Base-by-base conservation (phyloP, 257 asterid species). In the Solanum clarkiae region DNA sequence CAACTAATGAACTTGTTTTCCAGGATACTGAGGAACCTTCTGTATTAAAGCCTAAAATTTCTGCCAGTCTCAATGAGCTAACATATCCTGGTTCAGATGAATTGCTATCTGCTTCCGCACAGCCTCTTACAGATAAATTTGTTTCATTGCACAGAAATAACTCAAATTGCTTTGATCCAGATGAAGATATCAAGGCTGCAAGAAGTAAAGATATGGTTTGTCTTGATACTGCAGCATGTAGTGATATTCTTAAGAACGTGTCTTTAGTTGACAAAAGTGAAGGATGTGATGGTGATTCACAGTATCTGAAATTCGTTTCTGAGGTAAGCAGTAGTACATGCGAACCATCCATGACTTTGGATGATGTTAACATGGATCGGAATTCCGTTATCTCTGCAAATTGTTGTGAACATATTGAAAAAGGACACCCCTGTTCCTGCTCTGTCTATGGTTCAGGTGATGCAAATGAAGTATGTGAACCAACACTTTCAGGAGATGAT, bases 21-120 rank as follows among this genome's bases (percentile, higher is more conserved):
- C 68, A 77, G 49, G 87, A 86, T 86, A 65, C 84, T n/a, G 82
- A 72, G 80, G 93, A 88, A 87, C 87, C 88, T 79, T 53, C 83
- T 53, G 44, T 79, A 20, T 11, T 16, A 16, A 79, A 53, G 44
- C 82, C 87, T 70, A 80, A 82, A 86, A 84, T 16, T 16, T 79
- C 66, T 26, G 47, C 49, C 45, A 16, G 49, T 79, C 29, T 79
- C 65, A 53, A 10, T 16, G 60, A 86, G 3, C 54, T 8, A 56
- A 55, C 80, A 84, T 84, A 59, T 77, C 45, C 59, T n/a, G 16
- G 85, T 29, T 82, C 40, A 79, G 16, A 77, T 12, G 40, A 85
- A 40, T 22, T 13, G 59, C 81, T 22, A 86, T 22, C 47, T 9
- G 17, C 80, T 36, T 15, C 57, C 6, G 4, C 45, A 54, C 87